These are phyloP conservation scores for Plasmodium coatneyi DNA, from an alignment of 169 alveolate species.

Conservation along the genomic window DNA sequence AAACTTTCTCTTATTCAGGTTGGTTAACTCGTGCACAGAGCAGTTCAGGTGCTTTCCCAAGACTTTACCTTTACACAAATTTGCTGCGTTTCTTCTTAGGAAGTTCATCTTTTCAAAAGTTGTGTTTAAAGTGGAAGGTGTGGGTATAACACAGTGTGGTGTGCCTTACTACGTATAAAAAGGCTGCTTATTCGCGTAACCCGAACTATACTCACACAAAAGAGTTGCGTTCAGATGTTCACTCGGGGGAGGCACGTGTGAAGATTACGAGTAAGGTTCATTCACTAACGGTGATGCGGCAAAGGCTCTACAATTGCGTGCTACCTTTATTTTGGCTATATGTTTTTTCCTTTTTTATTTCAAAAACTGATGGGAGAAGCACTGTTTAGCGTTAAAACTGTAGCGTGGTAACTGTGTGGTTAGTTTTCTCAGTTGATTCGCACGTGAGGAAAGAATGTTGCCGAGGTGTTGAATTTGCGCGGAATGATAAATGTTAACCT, in stretches of 20 bases:
- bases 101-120: constrained; percentile 58
- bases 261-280: not conserved
- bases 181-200: not conserved
- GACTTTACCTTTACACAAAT: constrained; percentile 32
- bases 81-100: constrained; percentile 40
- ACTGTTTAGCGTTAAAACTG: not conserved
- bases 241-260: not conserved
- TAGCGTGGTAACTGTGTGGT: not conserved
- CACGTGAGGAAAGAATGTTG: not conserved
- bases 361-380: not conserved
- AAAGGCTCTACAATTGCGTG: constrained; percentile 38
- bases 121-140: not conserved
- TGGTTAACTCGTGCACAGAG: constrained; percentile 10
- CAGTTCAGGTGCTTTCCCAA: constrained; percentile 25
- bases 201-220: not conserved
- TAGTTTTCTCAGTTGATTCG: not conserved
- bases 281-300: not conserved
- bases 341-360: not conserved
- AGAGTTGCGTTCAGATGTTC: not conserved
- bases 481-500: not conserved
- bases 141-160: not conserved
- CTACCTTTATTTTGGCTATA: not conserved
- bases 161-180: not conserved
- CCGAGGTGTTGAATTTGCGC: not conserved
- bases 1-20: constrained; percentile 40